Evolutionary conservation across 1,284 basidiomycete genomes (phyloP).

Genomic region (Ceratobasidium sp.): DNA sequence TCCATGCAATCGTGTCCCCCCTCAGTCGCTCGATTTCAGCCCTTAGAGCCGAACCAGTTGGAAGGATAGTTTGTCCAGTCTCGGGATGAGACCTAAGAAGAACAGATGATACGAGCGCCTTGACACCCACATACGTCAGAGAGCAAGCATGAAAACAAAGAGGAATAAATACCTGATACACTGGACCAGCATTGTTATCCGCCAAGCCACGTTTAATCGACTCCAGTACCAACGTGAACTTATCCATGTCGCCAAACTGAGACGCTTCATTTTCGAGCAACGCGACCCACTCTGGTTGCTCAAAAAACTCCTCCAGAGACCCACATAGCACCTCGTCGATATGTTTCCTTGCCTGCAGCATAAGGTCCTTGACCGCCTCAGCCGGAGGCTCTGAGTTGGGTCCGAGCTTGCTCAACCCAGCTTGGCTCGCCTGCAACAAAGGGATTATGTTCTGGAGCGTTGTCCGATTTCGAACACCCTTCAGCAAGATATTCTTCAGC

Average conservation of each 20-base stretch:
- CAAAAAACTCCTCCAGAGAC: constrained; percentile 74
- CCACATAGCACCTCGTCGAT: constrained; percentile 73
- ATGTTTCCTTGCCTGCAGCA: constrained; percentile 68
- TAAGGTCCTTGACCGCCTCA: constrained; percentile 73
- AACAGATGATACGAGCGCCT: constrained; percentile 82
- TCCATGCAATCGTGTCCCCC: constrained; percentile 70
- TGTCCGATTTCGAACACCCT: constrained; percentile 76
- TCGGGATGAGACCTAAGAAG: constrained; percentile 76
- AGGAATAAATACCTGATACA: constrained; percentile 82
- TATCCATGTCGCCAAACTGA: constrained; percentile 79
- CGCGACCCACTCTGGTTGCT: constrained; percentile 75
- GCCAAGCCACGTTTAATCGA: constrained; percentile 70
- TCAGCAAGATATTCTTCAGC: constrained; percentile 75
- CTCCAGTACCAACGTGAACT: constrained; percentile 78
- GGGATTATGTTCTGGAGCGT: constrained; percentile 74
- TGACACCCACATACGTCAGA: constrained; percentile 10
- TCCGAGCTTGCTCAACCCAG: constrained; percentile 64
- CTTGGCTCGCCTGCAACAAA: constrained; percentile 75
- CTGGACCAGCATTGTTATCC: constrained; percentile 71
- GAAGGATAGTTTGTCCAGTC: constrained; percentile 70
- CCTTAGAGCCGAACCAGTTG: constrained; percentile 73
- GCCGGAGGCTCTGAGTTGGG: constrained; percentile 54
- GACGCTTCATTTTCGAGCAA: constrained; percentile 78
- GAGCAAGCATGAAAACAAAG: constrained; percentile 5
- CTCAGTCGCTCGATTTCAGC: constrained; percentile 79